Evolutionary conservation across 2,329 filamentous ascomycete genomes (phyloP).

Genomic region (Akanthomyces dipterigenus): DNA sequence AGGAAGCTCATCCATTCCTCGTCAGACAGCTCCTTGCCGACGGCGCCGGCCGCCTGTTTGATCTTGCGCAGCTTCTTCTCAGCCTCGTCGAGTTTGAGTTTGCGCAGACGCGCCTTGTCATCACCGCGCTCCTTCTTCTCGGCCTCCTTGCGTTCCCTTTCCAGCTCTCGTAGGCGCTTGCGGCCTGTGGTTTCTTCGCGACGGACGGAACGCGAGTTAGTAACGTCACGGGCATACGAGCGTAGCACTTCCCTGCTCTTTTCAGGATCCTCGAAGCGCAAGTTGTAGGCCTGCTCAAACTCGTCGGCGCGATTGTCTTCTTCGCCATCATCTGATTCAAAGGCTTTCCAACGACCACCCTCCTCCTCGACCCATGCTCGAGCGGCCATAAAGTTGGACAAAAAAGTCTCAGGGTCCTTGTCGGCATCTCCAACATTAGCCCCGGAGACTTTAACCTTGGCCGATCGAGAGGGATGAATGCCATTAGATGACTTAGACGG

Average conservation of each 20-base stretch:
- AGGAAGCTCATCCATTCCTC: constrained; percentile 81
- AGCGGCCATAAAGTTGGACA: constrained; percentile 93
- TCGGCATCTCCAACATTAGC: constrained; percentile 69
- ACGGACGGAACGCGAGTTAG: constrained; percentile 74
- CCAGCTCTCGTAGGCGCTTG: constrained; percentile 70
- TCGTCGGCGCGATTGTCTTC: constrained; percentile 71
- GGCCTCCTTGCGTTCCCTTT: constrained; percentile 69
- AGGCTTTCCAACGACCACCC: constrained; percentile 63
- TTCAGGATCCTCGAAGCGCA: constrained; percentile 88
- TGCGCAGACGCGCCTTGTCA: constrained; percentile 76
- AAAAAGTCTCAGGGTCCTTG: constrained; percentile 81
- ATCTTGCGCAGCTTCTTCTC: constrained; percentile 83
- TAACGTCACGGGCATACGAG: constrained; percentile 83
- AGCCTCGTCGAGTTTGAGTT: constrained; percentile 84
- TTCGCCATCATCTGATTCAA: constrained; percentile 91
- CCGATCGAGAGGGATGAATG: constrained; percentile 50
- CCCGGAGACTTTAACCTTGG: constrained; percentile 43
- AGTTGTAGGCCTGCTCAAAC: constrained; percentile 89
- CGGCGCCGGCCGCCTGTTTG: constrained; percentile 78
- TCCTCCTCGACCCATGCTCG: constrained; percentile 78
- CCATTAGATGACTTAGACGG: constrained; percentile 33
- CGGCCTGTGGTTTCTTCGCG: constrained; percentile 73
- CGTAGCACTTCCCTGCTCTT: constrained; percentile 82
- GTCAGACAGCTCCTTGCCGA: constrained; percentile 57
- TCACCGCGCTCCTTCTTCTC: constrained; percentile 70